phyloP scores from a whole-genome alignment of 352 stramenopile species.

The Salisapilia sapeloensis region DNA sequence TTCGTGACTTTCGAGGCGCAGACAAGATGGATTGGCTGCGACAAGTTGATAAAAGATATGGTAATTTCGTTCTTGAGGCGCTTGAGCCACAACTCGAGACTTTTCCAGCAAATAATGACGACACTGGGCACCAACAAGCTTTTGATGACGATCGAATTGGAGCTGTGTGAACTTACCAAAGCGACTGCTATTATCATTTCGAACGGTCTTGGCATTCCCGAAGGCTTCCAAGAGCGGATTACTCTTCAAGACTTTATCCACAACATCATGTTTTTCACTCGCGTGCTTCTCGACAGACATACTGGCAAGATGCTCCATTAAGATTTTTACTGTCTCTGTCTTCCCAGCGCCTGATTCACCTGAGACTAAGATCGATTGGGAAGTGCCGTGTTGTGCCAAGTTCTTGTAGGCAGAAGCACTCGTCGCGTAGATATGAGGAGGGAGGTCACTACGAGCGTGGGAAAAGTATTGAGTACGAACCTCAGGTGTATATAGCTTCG shows the following conservation, averaged over 20 bases:
- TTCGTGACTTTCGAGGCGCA: conserved; percentile 28
- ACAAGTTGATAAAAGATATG: conserved; percentile 97
- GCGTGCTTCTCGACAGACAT: conserved; percentile 71
- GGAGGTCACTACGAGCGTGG: conserved; percentile 40
- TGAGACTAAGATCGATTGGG: conserved; percentile 85
- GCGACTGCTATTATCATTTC: conserved; percentile 91
- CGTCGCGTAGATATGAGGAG: conserved; percentile 83
- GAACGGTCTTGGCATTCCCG: conserved; percentile 84
- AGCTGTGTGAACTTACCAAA: conserved; percentile 93
- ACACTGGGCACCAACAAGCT: conserved; percentile 78
- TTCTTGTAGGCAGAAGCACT: conserved; percentile 69
- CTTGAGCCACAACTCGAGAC: conserved; percentile 85
- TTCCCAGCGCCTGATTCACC: conserved; percentile 90
- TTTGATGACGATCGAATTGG: conserved; percentile 80
- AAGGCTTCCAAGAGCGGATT: conserved; percentile 85
- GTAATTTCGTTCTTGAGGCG: conserved; percentile 91
- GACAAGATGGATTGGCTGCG: too few species aligned
- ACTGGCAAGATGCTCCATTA: conserved; percentile 90
- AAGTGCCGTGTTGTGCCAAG: conserved; percentile 52
- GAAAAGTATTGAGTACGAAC: conserved; percentile 55
- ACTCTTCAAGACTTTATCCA: conserved; percentile 81
- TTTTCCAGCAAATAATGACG: conserved; percentile 96
- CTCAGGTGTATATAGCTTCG: conserved; percentile 68
- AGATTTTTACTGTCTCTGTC: conserved; percentile 93
- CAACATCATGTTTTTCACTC: conserved; percentile 49